Evolutionary conservation across 352 stramenopile genomes (phyloP).

Genomic region (Thraustochytrium aureum): DNA sequence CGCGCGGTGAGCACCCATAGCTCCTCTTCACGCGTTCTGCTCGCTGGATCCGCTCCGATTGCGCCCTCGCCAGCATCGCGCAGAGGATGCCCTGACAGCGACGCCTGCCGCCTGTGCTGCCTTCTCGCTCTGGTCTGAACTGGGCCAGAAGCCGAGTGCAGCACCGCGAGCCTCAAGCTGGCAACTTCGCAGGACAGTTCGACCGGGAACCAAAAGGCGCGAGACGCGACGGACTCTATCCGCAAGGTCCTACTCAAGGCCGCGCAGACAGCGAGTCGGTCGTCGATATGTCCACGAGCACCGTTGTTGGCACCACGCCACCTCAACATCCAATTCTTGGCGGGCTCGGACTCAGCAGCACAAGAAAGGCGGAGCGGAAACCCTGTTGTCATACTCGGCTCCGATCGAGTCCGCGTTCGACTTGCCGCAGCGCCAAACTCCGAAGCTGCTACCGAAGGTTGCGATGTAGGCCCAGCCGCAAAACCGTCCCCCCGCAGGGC

Average conservation of each 20-base stretch:
- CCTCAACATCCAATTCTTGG: constrained; percentile 9
- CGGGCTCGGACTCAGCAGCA: no score
- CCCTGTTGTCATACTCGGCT: no score
- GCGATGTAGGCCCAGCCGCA: no score
- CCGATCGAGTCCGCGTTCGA: no score
- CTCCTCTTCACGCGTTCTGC: constrained; percentile 14
- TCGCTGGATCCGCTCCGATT: neutral
- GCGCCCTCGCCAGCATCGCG: no score
- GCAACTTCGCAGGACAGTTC: neutral
- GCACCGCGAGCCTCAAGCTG: constrained; percentile 9
- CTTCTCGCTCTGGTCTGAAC: neutral
- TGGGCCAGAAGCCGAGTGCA: constrained; percentile 33
- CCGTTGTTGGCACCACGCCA: neutral
- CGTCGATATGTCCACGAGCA: neutral
- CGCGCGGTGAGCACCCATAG: constrained; percentile 14
- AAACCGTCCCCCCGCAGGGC: no score
- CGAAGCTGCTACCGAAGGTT: no score
- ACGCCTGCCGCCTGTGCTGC: neutral
- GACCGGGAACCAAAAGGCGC: neutral
- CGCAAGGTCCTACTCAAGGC: neutral
- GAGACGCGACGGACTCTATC: neutral
- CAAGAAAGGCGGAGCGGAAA: no score
- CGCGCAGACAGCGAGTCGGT: constrained; percentile 47
- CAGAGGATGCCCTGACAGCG: neutral
- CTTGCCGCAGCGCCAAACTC: no score